Percentiles rank a stretch among this genome's conserved stretches.
Conservation (phyloP, 345 rosid genomes). For the Noccaea bulbosa region DNA sequence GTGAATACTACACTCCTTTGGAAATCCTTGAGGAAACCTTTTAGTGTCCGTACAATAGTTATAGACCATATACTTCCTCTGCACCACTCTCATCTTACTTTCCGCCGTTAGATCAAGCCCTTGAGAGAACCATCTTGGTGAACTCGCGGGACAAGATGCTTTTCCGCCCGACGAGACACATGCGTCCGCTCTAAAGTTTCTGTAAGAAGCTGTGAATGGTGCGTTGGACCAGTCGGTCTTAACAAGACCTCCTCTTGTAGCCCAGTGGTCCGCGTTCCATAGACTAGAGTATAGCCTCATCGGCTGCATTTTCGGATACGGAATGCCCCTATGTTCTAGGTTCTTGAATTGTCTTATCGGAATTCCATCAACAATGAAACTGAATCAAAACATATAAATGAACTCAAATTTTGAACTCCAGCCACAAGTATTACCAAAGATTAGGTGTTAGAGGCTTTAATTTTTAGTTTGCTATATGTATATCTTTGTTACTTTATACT, state of each 20-base stretch:
- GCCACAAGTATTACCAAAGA: not conserved
- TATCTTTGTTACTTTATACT: slow-evolving; percentile 23
- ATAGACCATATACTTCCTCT: slow-evolving; percentile 51
- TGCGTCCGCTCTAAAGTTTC: slow-evolving; percentile 48
- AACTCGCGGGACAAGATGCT: slow-evolving; percentile 35
- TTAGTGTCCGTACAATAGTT: slow-evolving; percentile 49
- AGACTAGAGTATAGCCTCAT: slow-evolving; percentile 66
- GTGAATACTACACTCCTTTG: slow-evolving; percentile 45
- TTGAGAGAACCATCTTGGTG: slow-evolving; percentile 51
- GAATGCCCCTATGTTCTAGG: slow-evolving; percentile 51
- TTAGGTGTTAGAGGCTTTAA: not conserved
- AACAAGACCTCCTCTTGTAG: slow-evolving; percentile 65
- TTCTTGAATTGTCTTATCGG: slow-evolving; percentile 66
- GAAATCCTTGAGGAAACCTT: slow-evolving; percentile 51
- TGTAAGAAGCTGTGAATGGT: slow-evolving; percentile 55
- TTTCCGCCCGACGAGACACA: slow-evolving; percentile 42
- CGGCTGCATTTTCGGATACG: slow-evolving; percentile 59
- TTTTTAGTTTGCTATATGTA: not conserved
- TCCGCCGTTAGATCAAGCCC: slow-evolving; percentile 48
- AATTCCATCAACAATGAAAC: slow-evolving; percentile 56
- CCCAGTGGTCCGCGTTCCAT: slow-evolving; percentile 74
- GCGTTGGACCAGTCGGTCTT: slow-evolving; percentile 65
- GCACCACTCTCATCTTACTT: slow-evolving; percentile 51
- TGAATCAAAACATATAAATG: slow-evolving; percentile 29
- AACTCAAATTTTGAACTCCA: not conserved